Percentiles rank a stretch among this genome's conserved stretches.
Evolutionary conservation across 345 rosid genomes (phyloP).

Genomic region (Acer campestre): DNA sequence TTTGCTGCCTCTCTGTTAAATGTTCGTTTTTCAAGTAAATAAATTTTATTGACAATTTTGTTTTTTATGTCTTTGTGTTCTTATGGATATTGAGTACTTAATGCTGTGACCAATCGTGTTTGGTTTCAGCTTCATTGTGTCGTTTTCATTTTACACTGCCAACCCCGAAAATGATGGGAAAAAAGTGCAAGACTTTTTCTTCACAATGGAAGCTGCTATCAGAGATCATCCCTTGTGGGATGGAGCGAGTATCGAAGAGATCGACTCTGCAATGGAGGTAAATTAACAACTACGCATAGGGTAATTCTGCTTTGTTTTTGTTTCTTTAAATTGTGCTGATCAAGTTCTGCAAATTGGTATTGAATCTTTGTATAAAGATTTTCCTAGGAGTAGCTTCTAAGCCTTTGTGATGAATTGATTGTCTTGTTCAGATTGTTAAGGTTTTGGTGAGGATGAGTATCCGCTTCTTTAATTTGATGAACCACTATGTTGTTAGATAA

Average conservation of each 20-base stretch:
- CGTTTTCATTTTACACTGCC: constrained; percentile 47
- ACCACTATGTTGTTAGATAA: not conserved
- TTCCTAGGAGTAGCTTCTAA: not conserved
- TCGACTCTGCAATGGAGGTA: constrained; percentile 57
- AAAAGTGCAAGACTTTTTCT: constrained; percentile 53
- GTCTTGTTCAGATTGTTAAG: not conserved
- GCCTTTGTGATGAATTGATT: not conserved
- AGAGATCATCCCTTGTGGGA: constrained; percentile 56
- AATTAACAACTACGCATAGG: not conserved
- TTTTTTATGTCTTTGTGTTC: not conserved
- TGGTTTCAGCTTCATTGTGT: constrained; percentile 57
- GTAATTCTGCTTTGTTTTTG: not conserved
- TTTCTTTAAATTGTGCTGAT: not conserved
- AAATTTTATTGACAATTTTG: not conserved
- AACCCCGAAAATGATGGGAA: constrained; percentile 58
- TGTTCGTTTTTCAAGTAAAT: not conserved
- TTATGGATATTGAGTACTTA: not conserved
- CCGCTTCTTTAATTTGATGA: not conserved
- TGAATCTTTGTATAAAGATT: not conserved
- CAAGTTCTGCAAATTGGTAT: not conserved
- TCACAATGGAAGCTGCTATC: constrained; percentile 52
- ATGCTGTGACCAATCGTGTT: constrained; percentile 15
- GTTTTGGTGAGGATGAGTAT: not conserved
- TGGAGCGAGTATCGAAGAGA: constrained; percentile 42
- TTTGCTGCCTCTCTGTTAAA: not conserved